A percentile compares a stretch with the other conserved stretches of the same genome.
phyloP scores from a whole-genome alignment of 345 rosid genomes.

The Hibiscus syriacus region DNA sequence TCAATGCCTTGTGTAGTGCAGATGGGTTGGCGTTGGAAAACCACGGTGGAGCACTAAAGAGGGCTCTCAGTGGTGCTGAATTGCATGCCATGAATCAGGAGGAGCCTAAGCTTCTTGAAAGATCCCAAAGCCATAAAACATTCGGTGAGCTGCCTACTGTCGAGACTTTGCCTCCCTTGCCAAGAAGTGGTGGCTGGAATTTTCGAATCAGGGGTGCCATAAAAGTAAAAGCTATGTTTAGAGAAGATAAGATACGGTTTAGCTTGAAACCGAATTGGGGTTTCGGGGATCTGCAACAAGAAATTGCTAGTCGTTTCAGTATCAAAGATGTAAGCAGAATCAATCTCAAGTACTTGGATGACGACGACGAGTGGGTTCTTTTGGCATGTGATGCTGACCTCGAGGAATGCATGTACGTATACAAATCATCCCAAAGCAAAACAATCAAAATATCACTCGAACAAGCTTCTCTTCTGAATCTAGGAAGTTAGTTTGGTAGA shows the following conservation, averaged over 20 bases:
- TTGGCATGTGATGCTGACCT: slow-evolving; percentile 69
- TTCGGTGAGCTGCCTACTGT: slow-evolving; percentile 34
- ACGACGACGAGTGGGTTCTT: slow-evolving; percentile 67
- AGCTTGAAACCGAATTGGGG: slow-evolving; percentile 46
- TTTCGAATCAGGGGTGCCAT: slow-evolving; percentile 13
- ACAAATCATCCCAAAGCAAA: slow-evolving; percentile 35
- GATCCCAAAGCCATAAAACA: slow-evolving; percentile 58
- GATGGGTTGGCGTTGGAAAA: slow-evolving; percentile 25
- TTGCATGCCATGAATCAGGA: slow-evolving; percentile 35
- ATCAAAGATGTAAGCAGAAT: slow-evolving; percentile 34
- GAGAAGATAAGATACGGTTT: slow-evolving; percentile 59
- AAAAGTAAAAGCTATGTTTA: slow-evolving; percentile 58
- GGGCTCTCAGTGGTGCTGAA: slow-evolving; percentile 45
- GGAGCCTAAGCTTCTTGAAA: slow-evolving; percentile 34
- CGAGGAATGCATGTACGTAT: slow-evolving; percentile 74
- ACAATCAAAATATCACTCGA: slow-evolving; percentile 56
- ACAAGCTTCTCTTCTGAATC: slow-evolving; percentile 27
- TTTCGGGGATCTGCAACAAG: slow-evolving; percentile 44
- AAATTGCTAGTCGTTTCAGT: slow-evolving; percentile 50
- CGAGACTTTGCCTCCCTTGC: slow-evolving; percentile 31
- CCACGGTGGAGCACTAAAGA: slow-evolving; percentile 33
- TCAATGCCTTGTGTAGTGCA: too few species aligned
- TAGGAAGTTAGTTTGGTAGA: slow-evolving; percentile 25
- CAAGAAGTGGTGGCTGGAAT: slow-evolving; percentile 18
- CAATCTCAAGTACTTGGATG: slow-evolving; percentile 60